These are phyloP conservation scores for Vitis amurensis DNA, from an alignment of 164 flowering plant species.

Conservation along the genomic window DNA sequence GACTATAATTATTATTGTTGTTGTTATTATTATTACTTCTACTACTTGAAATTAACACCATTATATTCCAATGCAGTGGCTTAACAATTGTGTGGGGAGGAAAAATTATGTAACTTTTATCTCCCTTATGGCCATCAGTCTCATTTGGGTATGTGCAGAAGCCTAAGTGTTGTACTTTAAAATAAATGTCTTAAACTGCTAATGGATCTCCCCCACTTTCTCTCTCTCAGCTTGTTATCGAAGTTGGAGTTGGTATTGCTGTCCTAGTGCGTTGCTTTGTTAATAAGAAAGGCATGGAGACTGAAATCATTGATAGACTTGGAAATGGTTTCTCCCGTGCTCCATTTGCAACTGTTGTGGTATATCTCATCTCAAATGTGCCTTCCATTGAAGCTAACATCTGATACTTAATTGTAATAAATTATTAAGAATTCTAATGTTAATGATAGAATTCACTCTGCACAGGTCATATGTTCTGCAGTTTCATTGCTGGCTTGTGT, in stretches of 20 bases:
- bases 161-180: not conserved
- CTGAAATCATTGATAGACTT: conserved; percentile 76
- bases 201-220: conserved; percentile 5
- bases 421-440: not conserved
- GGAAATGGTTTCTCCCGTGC: conserved; percentile 94
- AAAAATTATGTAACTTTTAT: conserved; percentile 87
- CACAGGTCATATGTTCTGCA: conserved; percentile 77
- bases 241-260: conserved; percentile 90
- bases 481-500: conserved; percentile 89
- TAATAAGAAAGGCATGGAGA: conserved; percentile 65
- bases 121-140: conserved; percentile 83
- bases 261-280: conserved; percentile 89
- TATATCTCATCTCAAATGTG: conserved; percentile 28
- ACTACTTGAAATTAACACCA: conserved; percentile 5
- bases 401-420: not conserved
- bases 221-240: conserved; percentile 64
- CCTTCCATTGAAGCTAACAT: not conserved
- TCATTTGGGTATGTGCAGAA: conserved; percentile 76
- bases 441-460: not conserved
- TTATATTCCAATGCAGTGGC: conserved; percentile 64
- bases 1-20: not conserved
- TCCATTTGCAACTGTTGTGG: conserved; percentile 94
- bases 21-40: not conserved
- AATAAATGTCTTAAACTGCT: not conserved
- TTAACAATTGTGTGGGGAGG: conserved; percentile 94